Base-by-base conservation (phyloP, 371 early-diverging fungal species). In the Rhizopus sp. region DNA sequence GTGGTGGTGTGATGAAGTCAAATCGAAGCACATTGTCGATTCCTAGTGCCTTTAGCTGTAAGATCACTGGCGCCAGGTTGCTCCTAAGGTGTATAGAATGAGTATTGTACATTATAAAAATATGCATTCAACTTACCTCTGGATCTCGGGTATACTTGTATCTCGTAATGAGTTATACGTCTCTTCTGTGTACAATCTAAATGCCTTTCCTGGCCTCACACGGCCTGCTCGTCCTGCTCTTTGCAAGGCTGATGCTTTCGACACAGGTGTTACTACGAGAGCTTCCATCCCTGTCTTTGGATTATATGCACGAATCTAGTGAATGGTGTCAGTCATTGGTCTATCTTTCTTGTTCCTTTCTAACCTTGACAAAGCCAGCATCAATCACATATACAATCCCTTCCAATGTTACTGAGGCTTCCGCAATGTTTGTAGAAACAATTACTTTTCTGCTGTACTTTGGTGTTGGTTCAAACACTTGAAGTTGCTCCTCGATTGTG, bases 381-480 rank as follows among this genome's bases (percentile, higher is more conserved):
- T 94, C 96, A 54, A 96, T 80, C 4, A 94, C 93, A 64, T 91
- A 94, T 5, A 85, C 87, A 40, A 94, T 84, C 3, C 88, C 88
- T 50, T 91, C 90, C 38, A 96, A 84, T 0, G 96, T 94, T 4
- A 96, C 74, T 0, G 93, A 93, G 1, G 95, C 89, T 70, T 94
- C 94, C 7, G 89, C 88, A 54, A 88, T 86, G 46, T 87, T 88
- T 4, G 89, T 89, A 1, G 91, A 84, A n/a, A 94, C 79, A 52
- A 94, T 86, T 5, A 96, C 85, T 71, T 94, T 92, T 13, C 95
- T 82, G 5, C 81, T 77, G 42, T 78, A 73, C 47, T 71, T 64
- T 0, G 86, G 85, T 10, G 89, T 74, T 0, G 83, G 66, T 41
- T 87, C 84, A 73, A 93, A 92, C 17, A 92, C 85, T 33, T 60